These are phyloP conservation scores for Phytophthora syringae DNA, from an alignment of 352 stramenopile genomes.

Conservation along the genomic window DNA sequence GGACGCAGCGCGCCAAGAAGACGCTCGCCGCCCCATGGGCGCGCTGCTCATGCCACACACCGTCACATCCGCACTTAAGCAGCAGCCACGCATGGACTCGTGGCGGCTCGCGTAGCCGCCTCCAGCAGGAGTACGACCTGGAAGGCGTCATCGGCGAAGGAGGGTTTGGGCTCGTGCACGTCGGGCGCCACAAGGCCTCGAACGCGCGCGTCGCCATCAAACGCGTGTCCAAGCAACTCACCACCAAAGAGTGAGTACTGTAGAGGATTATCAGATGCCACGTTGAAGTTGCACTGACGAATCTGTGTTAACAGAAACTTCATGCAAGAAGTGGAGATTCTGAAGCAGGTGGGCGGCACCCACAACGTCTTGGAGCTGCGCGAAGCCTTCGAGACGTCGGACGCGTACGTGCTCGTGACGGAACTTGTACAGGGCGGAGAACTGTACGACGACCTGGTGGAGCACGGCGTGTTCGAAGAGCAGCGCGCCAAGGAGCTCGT, in stretches of 20 bases:
- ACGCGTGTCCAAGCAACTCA: constrained; percentile 53
- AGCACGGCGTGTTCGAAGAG: constrained; percentile 52
- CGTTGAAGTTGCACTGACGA: constrained; percentile 7
- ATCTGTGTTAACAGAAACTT: constrained; percentile 36
- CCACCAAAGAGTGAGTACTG: constrained; percentile 29
- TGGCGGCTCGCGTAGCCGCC: constrained; percentile 27
- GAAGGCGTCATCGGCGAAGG: constrained; percentile 57
- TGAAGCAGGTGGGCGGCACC: constrained; percentile 47
- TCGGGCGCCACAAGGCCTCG: constrained; percentile 48
- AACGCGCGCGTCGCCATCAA: constrained; percentile 65
- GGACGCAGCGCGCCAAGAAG: constrained; percentile 22
- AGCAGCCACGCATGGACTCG: constrained; percentile 18
- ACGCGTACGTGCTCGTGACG: constrained; percentile 65
- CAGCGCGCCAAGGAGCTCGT: constrained; percentile 38
- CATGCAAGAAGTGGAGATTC: constrained; percentile 56
- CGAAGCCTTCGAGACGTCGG: constrained; percentile 63
- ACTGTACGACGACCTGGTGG: constrained; percentile 58
- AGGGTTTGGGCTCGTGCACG: constrained; percentile 53
- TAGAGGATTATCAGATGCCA: neutral
- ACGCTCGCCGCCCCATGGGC: constrained; percentile 9
- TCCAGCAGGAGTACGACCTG: constrained; percentile 55
- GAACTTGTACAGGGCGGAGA: constrained; percentile 59
- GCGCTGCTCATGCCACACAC: constrained; percentile 17
- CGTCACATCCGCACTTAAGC: too few relatives aligned
- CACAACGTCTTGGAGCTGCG: constrained; percentile 55